Evolutionary conservation across 441 rosid species (phyloP), one percentile per base, ranked within the genome.

Genomic region (Eugenia klotzschiana): DNA sequence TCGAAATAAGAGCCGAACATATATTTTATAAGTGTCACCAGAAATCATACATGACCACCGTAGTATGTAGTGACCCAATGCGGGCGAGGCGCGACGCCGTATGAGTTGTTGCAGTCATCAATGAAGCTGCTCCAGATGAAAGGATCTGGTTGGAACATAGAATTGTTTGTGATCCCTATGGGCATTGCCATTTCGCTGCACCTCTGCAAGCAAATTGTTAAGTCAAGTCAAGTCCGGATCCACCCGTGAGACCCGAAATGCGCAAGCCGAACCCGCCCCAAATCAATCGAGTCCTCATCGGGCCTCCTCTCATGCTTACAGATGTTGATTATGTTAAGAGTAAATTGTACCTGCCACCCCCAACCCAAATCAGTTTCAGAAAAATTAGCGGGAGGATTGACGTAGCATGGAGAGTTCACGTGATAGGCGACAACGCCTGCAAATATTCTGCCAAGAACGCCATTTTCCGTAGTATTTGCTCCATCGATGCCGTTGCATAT

Each of bases 161-260:
- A 80, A 3, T 86, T 83, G 15, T 87, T 77, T 5, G 49, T 40
- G 14, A 27, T 26, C 14, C 87, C 90, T 1, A 87, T 49, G 29
- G 89, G 85, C 1, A 88, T 57, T 26, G 86, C 86, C 41, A 90
- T 8, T 40, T 90, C 90, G 27, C 86, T 88, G 7, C 88, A 90
- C 0, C 27, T 58, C 86, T 89, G 27, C 51, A 27, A 79, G 54
- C 33, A 60, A 6, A 11, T 10, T 46, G 50, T 13, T 12, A 11
- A 11, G 50, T 46, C 50, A 43, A 43, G 49, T 43, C 49, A 46
- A 46, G 50, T 46, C 50, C 50, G 50, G 50, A 46, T 46, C 14
- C 50, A 46, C 50, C 50, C 14, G 50, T 3, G 50, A 46, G 50
- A 46, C 50, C 50, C 50, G 50, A 46, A 46, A 46, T 46, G 50